Base-by-base conservation (phyloP, 2,329 filamentous ascomycete species). In the Sordariomycetes sp. region DNA sequence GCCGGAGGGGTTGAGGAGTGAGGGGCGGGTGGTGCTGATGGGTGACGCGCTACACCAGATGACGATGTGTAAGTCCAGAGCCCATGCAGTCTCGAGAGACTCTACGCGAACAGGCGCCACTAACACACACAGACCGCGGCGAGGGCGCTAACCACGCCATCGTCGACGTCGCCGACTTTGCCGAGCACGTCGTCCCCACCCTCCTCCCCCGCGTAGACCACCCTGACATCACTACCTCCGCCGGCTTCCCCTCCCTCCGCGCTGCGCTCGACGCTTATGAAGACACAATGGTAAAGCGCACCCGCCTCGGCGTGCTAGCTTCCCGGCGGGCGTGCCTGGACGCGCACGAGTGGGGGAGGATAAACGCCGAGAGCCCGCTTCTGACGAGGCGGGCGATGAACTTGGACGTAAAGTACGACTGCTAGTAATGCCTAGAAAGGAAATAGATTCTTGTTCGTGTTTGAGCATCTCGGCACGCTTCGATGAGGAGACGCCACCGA, bases 141-240 rank as follows among this genome's bases (percentile, higher is more conserved):
- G 79, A 82, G 65, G 79, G 77, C 1, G 78, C 76, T 6, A 82
- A 82, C 60, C 78, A 81, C 55, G 78, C 75, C 2, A 77, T 82
- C 39, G 64, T 74, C 7, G 79, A 82, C 62, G 75, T 77, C 0
- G 62, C 69, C 2, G 73, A 76, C 39, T 69, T 81, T 51, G 67
- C 70, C 0, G 67, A 70, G 10, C 63, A 63, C 5, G 61, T 73
- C 1, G 34, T 63, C 0, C 65, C 69, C 0, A 25, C 59, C 1
- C 60, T 67, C 48, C 2, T 10, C 10, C 22, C 10, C 24, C 22
- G n/a, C 28, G 28, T 8, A 32, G 28, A 32, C 28, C 28, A 32
- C 28, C 28, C 28, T 8, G 28, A 32, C 28, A 32, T 32, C 28
- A 32, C 28, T 8, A 32, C 28, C 28, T 8, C 28, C 25, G 25